Evolutionary conservation across 192 early-diverging fungal species (phyloP), one percentile per base, ranked within the genome.

Genomic region (Umbelopsis sp.): DNA sequence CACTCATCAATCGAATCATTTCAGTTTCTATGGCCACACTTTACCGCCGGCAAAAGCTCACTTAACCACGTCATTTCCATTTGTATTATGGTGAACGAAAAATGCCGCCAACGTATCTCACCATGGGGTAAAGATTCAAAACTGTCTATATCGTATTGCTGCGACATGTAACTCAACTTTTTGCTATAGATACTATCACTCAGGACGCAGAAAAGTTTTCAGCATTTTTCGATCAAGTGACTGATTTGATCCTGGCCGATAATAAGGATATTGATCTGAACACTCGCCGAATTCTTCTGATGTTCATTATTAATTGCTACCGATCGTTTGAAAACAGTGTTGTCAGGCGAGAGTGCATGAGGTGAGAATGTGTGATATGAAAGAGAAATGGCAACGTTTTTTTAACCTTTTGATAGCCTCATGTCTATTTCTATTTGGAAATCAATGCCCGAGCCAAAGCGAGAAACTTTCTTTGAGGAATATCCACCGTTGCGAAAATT

Each of bases 1-100:
- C 37, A 6, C 37, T 41, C 37, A 41, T 41, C 37, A 72, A 78
- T 68, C 20, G 33, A 35, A 55, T 41, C 9, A 4, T 46, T 72
- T 33, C 35, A 20, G 89, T 95, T 91, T 70, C 80, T 97, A 16
- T 96, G 94, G 96, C 91, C 89, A 0, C 69, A 86, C 74, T 96
- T 86, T 67, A 68, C 77, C 23, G 47, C 68, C 23, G 48, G 61
- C 51, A 69, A 81, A 23, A 71, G 80, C 2, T 68, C 88, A 16
- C 73, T 85, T 9, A 75, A 76, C 44, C 88, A 93, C 64, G 74
- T 91, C 5, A 51, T 97, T 11, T 93, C 95, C 2, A 91, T 97
- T 18, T 86, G 92, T 7, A 65, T 95, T 50, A 86, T 99, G 81
- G 72, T 95, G 9, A 98, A 98, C 79, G 97, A 97, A 74, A 98